Conservation (phyloP, 2,329 filamentous ascomycete genomes). For the Colletotrichum cordylinicola region DNA sequence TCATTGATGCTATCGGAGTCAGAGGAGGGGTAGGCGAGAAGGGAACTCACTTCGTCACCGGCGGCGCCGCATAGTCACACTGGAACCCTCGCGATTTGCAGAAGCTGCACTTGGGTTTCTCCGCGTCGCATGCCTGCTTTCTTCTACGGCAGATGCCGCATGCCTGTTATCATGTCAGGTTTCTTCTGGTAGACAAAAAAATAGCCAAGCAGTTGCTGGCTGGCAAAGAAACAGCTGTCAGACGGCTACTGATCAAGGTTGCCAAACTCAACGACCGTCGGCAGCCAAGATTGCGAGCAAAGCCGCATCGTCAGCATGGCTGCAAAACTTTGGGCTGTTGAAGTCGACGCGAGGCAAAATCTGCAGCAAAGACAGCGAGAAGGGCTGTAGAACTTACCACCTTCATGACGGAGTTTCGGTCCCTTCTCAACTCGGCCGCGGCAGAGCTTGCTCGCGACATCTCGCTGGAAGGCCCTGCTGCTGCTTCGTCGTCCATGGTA, state of each 20-base stretch:
- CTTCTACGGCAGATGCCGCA: slow-evolving; percentile 65
- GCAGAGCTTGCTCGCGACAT: neutral
- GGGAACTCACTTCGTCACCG: neutral
- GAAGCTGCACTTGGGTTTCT: slow-evolving; percentile 64
- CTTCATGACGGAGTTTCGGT: neutral
- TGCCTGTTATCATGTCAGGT: slow-evolving; percentile 38
- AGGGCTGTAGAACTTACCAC: neutral
- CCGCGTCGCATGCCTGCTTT: slow-evolving; percentile 71
- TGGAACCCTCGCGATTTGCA: slow-evolving; percentile 40
- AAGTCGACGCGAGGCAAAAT: neutral
- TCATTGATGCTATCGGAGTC: neutral
- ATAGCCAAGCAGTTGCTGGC: neutral
- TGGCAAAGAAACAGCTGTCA: neutral
- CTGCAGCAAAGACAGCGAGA: neutral
- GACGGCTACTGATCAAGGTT: neutral
- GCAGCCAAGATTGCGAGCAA: neutral
- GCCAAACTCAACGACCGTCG: neutral
- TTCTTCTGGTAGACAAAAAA: neutral
- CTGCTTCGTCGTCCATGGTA: slow-evolving; percentile 19
- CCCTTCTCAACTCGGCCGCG: neutral
- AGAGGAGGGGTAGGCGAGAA: neutral
- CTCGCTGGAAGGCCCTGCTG: slow-evolving; percentile 24
- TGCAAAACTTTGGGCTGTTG: neutral
- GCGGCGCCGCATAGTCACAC: neutral
- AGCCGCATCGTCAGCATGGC: neutral